These are phyloP conservation scores for Solanum sparsipilum DNA, from an alignment of 257 asterid genomes.

Conservation along the genomic window DNA sequence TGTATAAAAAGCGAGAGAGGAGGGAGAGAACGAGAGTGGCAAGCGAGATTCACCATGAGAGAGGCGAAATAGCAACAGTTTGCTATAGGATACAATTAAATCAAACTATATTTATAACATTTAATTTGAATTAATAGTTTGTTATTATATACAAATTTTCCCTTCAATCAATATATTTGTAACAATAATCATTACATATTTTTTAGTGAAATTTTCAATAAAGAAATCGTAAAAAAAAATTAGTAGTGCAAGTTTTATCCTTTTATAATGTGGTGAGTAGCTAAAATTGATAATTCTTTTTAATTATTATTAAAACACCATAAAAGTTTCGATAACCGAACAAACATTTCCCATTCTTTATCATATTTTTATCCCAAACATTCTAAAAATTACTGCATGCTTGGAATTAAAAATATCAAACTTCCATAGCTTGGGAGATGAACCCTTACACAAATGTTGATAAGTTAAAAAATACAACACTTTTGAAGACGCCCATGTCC, in stretches of 20 bases:
- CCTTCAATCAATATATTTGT: neutral
- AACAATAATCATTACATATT: too few relatives aligned
- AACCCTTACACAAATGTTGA: neutral
- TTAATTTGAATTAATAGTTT: too few relatives aligned
- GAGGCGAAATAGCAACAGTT: too few relatives aligned
- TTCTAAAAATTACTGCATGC: slow-evolving; percentile 9
- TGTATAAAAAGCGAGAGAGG: too few relatives aligned
- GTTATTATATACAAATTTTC: too few relatives aligned
- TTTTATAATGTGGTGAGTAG: neutral
- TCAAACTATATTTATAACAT: too few relatives aligned
- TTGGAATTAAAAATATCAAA: slow-evolving; percentile 11
- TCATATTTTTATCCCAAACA: neutral
- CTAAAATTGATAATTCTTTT: neutral
- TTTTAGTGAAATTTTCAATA: too few relatives aligned
- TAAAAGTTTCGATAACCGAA: neutral
- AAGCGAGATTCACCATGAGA: too few relatives aligned
- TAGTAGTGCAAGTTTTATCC: neutral
- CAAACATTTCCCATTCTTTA: neutral
- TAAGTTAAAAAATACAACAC: neutral
- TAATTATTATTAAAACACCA: neutral
- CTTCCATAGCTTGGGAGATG: slow-evolving; percentile 4
- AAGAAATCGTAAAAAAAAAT: neutral
- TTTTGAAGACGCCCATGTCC: slow-evolving; percentile 3
- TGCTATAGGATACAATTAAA: too few relatives aligned
- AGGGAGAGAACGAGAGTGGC: too few relatives aligned